Percentiles rank a stretch among this genome's conserved stretches.
Conservation (phyloP, 2,329 filamentous ascomycete genomes). For the Cladosporium sp. region DNA sequence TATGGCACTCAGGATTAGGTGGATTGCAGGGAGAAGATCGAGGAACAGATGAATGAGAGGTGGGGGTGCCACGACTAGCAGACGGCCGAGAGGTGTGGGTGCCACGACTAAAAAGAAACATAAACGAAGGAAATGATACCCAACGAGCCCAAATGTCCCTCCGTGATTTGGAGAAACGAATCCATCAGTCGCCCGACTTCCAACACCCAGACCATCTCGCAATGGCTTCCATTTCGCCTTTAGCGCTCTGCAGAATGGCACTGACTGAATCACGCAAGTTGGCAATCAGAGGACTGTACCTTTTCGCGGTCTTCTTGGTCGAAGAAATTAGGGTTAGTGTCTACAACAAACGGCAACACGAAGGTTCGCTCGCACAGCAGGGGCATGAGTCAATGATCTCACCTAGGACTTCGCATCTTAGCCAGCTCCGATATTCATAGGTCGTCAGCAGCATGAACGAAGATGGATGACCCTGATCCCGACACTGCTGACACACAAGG, state of each 20-base stretch:
- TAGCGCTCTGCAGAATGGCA: no score
- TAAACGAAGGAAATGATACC: constrained; percentile 12
- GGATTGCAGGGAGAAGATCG: not conserved
- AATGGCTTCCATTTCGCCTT: no score
- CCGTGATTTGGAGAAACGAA: no score
- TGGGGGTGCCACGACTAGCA: no score
- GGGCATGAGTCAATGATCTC: not conserved
- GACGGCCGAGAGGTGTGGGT: not conserved
- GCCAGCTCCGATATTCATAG: no score
- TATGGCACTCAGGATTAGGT: constrained; percentile 27
- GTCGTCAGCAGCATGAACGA: not conserved
- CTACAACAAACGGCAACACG: not conserved
- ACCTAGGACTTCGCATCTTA: not conserved
- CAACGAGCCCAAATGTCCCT: no score
- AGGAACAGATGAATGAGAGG: not conserved
- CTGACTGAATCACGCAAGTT: no score
- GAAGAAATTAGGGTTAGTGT: not conserved
- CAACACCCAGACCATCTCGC: no score
- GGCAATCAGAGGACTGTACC: no score
- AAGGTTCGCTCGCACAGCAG: not conserved
- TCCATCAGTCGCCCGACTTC: no score
- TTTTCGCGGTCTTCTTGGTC: no score
- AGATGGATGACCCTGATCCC: not conserved
- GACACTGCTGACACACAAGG: not conserved
- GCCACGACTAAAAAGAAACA: not conserved